Base-by-base conservation (phyloP, 73 alveolate genomes). In the Vitrella brassicaformis region DNA sequence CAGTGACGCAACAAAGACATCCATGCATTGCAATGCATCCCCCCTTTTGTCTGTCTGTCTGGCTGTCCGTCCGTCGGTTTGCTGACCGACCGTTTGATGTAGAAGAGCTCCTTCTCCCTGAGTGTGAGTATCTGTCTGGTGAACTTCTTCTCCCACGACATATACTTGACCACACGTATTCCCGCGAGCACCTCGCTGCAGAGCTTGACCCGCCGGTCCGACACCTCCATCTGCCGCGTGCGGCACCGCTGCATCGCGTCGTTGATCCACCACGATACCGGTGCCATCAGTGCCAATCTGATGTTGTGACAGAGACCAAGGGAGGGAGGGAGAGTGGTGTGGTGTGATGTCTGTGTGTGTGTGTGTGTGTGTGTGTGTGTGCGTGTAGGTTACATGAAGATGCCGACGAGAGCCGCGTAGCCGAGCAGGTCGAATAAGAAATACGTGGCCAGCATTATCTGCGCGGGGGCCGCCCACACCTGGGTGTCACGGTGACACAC, bases 171-270 rank as follows among this genome's bases (percentile, higher is more conserved):
- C 56, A 39, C 14, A 8, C 56, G 56, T 8, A 14, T 14, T 14
- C 56, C 56, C 56, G 56, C 4, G 56, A 39, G 56, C 56, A 39
- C 56, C 56, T 39, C 56, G 22, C 56, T 14, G 14, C 56, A 39
- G 14, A 56, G 68, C 68, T 31, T 32, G 19, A 26, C 75, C 1
- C 81, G 32, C 28, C 47, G 66, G 56, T 75, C 32, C 31, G 74
- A 66, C 64, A 75, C 66, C 45, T 75, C 32, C 70, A 75, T 72
- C 28, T 75, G 26, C 29, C 45, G 19, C 9, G 1, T 19, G 22
- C 73, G 22, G 25, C 47, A 30, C 0, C 47, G 22, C 22, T 39
- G 4, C 56, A 39, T 39, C 14, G 56, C 56, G 22, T 4, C 56
- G 14, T 4, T 14, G 22, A 39, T 14, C 56, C 56, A 39, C 22